Evolutionary conservation across 139 green algal species (phyloP), one percentile per base, ranked within the genome.

Genomic region (Zygnema cylindricum): DNA sequence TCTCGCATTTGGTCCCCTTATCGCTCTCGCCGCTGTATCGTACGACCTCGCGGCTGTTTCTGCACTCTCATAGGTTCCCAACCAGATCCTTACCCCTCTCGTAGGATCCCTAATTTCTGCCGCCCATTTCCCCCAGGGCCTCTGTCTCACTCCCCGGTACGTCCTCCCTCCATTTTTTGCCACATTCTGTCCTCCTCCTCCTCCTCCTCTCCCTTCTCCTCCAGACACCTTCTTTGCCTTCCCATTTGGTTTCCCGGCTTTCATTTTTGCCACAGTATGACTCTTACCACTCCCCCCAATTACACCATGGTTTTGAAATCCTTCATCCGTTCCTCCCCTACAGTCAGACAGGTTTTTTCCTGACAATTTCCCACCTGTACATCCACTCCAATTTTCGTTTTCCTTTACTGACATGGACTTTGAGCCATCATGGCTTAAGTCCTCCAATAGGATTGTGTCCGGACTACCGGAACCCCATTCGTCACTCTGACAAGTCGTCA

Each of bases 91-190:
- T 42, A 95, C 93, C 0, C 97, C 96, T 0, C 96, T 92, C 11
- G 93, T 97, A 0, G 97, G 97, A 85, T 99, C 97, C 11, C 97
- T 88, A 69, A 99, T 99, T 91, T 99, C 97, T 16, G 97, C 97
- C 16, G 97, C 97, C 95, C 94, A 94, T 85, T 99, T 99, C 54
- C 97, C 97, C 97, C 97, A 99, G 23, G 97, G 97, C 32, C 97
- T 92, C 90, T 98, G 96, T 32, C 97, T 92, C 16, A 99, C 97
- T 1, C 97, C 97, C 3, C 97, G 93, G 82, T 98, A 99, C 25
- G 16, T n/a, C n/a, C 43, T 43, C 71, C 71, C 21, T 16, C 16
- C 38, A 54, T 79, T 79, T 3, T 43, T 79, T 43, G 36, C 71
- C 16, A 54, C 30, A 73, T 73, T 41, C 71, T 79, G 36, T 16